Percentiles rank a stretch among this genome's conserved stretches.
These are phyloP conservation scores for Aspergillus sojae DNA, from an alignment of 2,329 filamentous ascomycete genomes.

Conservation along the genomic window DNA sequence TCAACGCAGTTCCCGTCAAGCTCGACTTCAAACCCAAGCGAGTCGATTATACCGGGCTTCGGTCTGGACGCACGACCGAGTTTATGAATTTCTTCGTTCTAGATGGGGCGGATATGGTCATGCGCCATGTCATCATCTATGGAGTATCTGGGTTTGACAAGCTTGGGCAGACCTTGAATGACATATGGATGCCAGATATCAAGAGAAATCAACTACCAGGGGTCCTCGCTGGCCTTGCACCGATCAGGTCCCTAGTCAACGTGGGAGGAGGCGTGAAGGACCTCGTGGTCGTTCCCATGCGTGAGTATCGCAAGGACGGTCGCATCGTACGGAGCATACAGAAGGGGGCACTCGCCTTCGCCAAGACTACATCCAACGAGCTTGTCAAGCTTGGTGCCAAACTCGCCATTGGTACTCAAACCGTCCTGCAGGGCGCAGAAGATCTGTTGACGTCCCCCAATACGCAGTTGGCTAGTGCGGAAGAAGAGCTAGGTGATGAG, in stretches of 20 bases:
- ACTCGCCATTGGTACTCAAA: conserved; percentile 90
- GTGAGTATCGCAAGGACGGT: conserved; percentile 92
- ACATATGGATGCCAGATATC: conserved; percentile 95
- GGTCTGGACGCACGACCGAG: conserved; percentile 91
- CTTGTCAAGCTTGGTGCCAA: conserved; percentile 94
- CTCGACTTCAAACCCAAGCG: conserved; percentile 97
- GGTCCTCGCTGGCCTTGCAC: conserved; percentile 84
- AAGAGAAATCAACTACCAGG: conserved; percentile 84
- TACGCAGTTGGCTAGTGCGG: conserved; percentile 47
- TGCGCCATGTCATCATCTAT: conserved; percentile 89
- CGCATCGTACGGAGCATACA: conserved; percentile 87
- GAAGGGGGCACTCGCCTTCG: conserved; percentile 87
- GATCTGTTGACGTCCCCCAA: conserved; percentile 61
- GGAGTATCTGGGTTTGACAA: conserved; percentile 89
- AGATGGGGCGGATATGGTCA: conserved; percentile 81
- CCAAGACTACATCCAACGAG: conserved; percentile 89
- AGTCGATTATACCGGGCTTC: conserved; percentile 91
- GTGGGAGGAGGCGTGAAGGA: conserved; percentile 85
- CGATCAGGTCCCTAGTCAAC: conserved; percentile 87
- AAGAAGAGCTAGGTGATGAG: conserved; percentile 65
- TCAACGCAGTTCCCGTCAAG: conserved; percentile 79
- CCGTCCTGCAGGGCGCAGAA: conserved; percentile 86
- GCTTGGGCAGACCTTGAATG: conserved; percentile 85
- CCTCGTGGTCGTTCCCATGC: conserved; percentile 84
- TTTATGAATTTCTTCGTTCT: conserved; percentile 99